Base-by-base conservation (phyloP, 2,329 filamentous ascomycete species). In the Basipetospora chlamydospora region DNA sequence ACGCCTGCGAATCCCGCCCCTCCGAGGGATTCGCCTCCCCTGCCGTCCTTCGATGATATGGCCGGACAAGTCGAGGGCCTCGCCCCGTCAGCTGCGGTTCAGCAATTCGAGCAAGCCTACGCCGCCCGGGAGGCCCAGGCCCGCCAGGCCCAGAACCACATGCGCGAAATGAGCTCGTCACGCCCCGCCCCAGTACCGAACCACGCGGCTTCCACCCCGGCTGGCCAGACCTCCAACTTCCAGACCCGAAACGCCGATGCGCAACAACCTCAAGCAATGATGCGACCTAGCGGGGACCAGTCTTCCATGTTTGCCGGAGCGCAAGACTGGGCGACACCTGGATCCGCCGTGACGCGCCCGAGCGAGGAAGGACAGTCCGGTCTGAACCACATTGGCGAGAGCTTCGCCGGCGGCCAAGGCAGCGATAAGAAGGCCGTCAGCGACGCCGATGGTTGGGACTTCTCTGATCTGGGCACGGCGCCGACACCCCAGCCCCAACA, bases 371-470 rank as follows among this genome's bases (percentile, higher is more conserved):
- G n/a, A 10, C 35, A 32, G 13, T n/a, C 15, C 12, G 22, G 15
- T n/a, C 35, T 9, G 22, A 38, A 28, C 35, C 35, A 38, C 22
- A 26, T 26, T 12, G 30, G 34, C 26, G 32, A 33, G n/a, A 4
- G 11, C n/a, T 30, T 30, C 25, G 31, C 17, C 16, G 12, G 15
- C 15, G 11, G 22, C 9, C 23, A 34, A 17, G 4, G n/a, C 17
- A 10, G 10, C 17, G 43, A 45, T 10, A 41, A 35, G 12, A 43
- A 40, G 13, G 16, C 34, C 0, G 26, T 17, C 12, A 18, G 66
- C 4, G 76, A 81, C 40, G 52, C 68, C 1, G 87, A 94, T 49
- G 83, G 73, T 7, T 98, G 90, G 90, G 87, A 92, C 49, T 98
- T 98, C 46, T 33, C 35, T 9, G 35, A 38, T 15, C 17, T 32